Percentiles rank a stretch among this genome's conserved stretches.
Conservation (phyloP, 495 filamentous ascomycete species). For the Neurospora sp. region DNA sequence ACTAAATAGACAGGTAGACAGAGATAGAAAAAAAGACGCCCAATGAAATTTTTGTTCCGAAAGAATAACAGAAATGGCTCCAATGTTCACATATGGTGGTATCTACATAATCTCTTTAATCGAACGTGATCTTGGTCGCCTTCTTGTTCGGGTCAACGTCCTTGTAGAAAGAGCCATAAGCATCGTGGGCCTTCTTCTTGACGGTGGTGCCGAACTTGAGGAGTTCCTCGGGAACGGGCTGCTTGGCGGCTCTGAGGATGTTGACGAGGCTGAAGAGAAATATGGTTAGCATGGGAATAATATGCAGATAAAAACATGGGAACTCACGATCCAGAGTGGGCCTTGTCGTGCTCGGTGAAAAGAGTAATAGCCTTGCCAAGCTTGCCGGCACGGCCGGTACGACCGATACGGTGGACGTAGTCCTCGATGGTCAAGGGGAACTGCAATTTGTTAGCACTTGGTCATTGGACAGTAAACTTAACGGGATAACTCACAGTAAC, state of each 20-base stretch:
- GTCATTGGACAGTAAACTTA: neutral
- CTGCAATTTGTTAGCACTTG: constrained; percentile 14
- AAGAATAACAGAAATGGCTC: constrained; percentile 9
- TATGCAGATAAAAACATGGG: neutral
- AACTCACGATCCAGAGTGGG: constrained; percentile 70
- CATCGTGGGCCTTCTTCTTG: constrained; percentile 92
- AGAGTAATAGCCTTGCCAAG: constrained; percentile 84
- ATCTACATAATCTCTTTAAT: constrained; percentile 34
- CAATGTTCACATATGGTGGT: neutral
- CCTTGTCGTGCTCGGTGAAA: constrained; percentile 92
- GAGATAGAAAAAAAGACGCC: neutral
- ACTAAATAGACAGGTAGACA: neutral
- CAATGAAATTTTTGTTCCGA: constrained; percentile 5
- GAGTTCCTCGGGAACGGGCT: constrained; percentile 76
- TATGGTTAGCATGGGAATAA: neutral
- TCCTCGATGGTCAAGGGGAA: constrained; percentile 69
- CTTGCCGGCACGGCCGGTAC: constrained; percentile 87
- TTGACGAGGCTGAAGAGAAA: constrained; percentile 55
- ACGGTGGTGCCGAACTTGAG: constrained; percentile 96
- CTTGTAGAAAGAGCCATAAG: constrained; percentile 89
- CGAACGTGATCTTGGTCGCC: constrained; percentile 88
- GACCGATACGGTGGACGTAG: constrained; percentile 94
- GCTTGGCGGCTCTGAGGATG: constrained; percentile 79
- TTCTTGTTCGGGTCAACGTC: constrained; percentile 67
- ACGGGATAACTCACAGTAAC: constrained; percentile 42